These are phyloP conservation scores for Chalaropsis thielavioides DNA, from an alignment of 2,329 filamentous ascomycete genomes.

Conservation along the genomic window DNA sequence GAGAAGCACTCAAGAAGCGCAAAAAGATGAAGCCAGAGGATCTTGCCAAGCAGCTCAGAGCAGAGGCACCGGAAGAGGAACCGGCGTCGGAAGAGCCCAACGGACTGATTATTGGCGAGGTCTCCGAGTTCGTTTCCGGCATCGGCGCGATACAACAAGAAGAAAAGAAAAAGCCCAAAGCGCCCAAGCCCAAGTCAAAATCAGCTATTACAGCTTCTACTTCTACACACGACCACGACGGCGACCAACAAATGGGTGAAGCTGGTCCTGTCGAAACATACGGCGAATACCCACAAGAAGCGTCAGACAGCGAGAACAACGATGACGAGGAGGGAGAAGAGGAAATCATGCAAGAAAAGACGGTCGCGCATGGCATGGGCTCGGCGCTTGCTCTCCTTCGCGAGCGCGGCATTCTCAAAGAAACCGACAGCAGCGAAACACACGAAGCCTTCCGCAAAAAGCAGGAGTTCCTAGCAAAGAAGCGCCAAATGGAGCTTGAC, in stretches of 20 bases:
- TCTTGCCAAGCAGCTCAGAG: conserved; percentile 63
- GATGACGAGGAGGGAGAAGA: conserved; percentile 52
- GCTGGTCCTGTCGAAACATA: conserved; percentile 11
- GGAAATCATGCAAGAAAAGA: conserved; percentile 51
- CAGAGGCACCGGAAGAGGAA: conserved; percentile 39
- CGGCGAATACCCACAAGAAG: conserved; percentile 26
- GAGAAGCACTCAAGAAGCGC: conserved; percentile 75
- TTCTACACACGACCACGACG: conserved; percentile 28
- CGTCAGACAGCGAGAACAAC: conserved; percentile 30
- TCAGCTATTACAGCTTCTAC: conserved; percentile 28
- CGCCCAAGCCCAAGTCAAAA: conserved; percentile 25
- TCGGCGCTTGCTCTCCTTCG: conserved; percentile 69
- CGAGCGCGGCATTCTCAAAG: conserved; percentile 67
- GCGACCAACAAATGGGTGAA: conserved; percentile 25
- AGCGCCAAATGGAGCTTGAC: conserved; percentile 56
- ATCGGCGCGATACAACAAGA: conserved; percentile 52
- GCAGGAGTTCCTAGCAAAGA: conserved; percentile 64
- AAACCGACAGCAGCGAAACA: conserved; percentile 44
- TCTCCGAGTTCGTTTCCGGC: conserved; percentile 83
- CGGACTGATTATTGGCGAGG: conserved; percentile 88
- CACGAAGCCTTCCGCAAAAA: conserved; percentile 57
- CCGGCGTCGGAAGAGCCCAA: conserved; percentile 29
- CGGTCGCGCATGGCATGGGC: conserved; percentile 62
- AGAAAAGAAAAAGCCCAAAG: conserved; percentile 40
- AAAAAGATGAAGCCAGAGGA: conserved; percentile 80